Evolutionary conservation across 306 rosid genomes (phyloP), one percentile per base, ranked within the genome.

Genomic region (Phaseolus lunatus): DNA sequence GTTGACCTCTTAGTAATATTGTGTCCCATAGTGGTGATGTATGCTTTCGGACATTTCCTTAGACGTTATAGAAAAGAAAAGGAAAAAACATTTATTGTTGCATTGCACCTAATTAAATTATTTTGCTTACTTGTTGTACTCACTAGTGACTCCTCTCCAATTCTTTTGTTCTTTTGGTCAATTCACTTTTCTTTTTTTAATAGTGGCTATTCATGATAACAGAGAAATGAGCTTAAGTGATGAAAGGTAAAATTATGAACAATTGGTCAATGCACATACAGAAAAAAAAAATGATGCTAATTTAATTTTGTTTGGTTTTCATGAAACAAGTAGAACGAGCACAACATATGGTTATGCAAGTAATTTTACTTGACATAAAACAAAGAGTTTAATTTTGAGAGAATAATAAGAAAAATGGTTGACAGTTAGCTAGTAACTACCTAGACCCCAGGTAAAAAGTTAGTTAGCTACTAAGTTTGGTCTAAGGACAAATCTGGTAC

Each of bases 1-100:
- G 75, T 73, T 83, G 82, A 80, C 73, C 56, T 65, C 20, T 73
- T 79, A 82, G 57, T 67, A 14, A 22, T 8, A 45, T 5, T 56
- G 19, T 56, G 83, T 72, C 72, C 70, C 82, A 70, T 73, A 19
- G 8, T 33, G 58, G 35, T 78, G 54, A 58, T 78, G 61, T 20
- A 49, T 76, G 19, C 65, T 64, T 76, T 49, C 13, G 27, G 39
- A 35, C 33, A 75, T 76, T 78, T 82, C n/a, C 15, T 31, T 12
- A 14, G 56, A 5, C 22, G 23, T 33, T 71, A 26, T 62, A 26
- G 3, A 61, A 39, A 62, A 35, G 23, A 37, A 72, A 56, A 43
- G 23, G 7, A 1, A 3, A 41, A 52, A 71, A 22, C 57, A 44
- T 16, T 64, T 71, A 9, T 77, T 43, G 68, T 29, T 77, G 56